Conservation (phyloP, 805 yeast genomes). For the Yarrowia osloensis region DNA sequence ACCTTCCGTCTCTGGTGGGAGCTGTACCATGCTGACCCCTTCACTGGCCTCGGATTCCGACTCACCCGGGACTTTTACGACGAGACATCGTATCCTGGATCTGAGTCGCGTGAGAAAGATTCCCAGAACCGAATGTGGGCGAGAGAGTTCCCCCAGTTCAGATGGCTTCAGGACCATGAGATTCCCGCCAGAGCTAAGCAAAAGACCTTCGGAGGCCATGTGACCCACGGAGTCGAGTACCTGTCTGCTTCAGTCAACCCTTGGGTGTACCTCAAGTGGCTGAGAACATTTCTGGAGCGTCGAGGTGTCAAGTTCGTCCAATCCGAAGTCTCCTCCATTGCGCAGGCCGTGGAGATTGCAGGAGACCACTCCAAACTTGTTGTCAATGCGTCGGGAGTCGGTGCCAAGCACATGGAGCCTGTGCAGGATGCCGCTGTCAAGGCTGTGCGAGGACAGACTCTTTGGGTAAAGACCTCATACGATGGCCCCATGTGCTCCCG, state of each 20-base stretch:
- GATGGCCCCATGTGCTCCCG: constrained; percentile 34
- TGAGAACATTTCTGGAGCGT: constrained; percentile 32
- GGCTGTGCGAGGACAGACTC: constrained; percentile 36
- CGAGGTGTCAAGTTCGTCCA: constrained; percentile 34
- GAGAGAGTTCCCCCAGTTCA: constrained; percentile 31
- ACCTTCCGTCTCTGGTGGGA: constrained; percentile 34
- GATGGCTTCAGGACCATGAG: constrained; percentile 32
- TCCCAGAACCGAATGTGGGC: constrained; percentile 31
- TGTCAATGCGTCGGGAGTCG: constrained; percentile 35
- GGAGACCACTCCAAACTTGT: constrained; percentile 17
- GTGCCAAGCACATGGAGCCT: constrained; percentile 31
- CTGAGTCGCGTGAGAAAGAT: constrained; percentile 25
- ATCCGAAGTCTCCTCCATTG: constrained; percentile 18
- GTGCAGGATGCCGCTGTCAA: constrained; percentile 32
- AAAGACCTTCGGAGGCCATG: constrained; percentile 28
- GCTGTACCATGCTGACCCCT: constrained; percentile 32
- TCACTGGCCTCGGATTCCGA: constrained; percentile 32
- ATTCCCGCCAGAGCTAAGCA: constrained; percentile 22
- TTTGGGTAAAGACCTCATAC: constrained; percentile 34
- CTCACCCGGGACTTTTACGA: constrained; percentile 32
- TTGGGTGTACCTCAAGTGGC: constrained; percentile 34
- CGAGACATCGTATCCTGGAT: constrained; percentile 28
- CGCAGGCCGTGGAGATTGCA: constrained; percentile 18
- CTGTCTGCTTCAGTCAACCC: constrained; percentile 34
- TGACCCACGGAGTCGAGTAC: constrained; percentile 36